phyloP scores from a whole-genome alignment of 805 yeast genomes.

The Monosporozyma servazzii region DNA sequence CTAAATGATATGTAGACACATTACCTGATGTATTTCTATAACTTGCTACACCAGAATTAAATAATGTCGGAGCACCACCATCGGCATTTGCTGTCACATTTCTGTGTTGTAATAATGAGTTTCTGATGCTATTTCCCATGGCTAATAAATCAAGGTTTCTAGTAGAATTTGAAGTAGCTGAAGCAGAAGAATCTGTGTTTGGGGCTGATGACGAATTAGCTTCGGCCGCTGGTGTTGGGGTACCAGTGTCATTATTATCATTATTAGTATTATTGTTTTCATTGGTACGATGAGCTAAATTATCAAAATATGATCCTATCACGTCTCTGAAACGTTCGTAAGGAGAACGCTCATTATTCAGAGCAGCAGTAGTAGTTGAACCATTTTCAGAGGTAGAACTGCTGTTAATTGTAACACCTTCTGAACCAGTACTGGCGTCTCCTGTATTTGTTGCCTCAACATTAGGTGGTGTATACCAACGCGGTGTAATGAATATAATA shows the following conservation, averaged over 20 bases:
- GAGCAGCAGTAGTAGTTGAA: not conserved
- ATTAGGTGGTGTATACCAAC: not conserved
- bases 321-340: slow-evolving; percentile 20
- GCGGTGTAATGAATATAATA: not conserved
- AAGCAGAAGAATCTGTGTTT: not conserved
- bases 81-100: not conserved
- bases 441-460: not conserved
- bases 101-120: not conserved
- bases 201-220: not conserved
- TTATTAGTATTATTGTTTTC: not conserved
- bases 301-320: slow-evolving; percentile 5
- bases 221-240: not conserved
- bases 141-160: not conserved
- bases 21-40: slow-evolving; percentile 22
- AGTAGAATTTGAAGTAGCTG: not conserved
- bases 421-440: not conserved
- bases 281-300: not conserved
- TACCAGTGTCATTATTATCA: not conserved
- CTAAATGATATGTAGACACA: slow-evolving; percentile 16
- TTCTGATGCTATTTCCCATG: slow-evolving; percentile 1
- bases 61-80: slow-evolving; percentile 4
- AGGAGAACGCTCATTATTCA: slow-evolving; percentile 4
- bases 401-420: not conserved
- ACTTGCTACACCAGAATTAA: slow-evolving; percentile 29
- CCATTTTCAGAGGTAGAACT: not conserved